Base-by-base conservation (phyloP, 495 filamentous ascomycete species). In the Parachaetomium inaequale region DNA sequence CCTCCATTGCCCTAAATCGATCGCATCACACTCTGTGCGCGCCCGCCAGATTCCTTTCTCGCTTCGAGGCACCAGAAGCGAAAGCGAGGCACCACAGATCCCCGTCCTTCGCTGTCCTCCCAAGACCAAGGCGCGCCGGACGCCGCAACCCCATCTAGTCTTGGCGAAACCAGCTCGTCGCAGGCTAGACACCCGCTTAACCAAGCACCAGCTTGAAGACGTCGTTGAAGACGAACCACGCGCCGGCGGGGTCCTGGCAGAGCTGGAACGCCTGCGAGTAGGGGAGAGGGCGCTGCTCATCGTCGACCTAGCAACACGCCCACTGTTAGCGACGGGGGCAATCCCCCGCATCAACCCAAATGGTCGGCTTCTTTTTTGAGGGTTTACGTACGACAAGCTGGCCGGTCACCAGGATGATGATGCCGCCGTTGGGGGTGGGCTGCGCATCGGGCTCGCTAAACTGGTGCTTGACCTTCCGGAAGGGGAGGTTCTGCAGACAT, bases 181-280 rank as follows among this genome's bases (percentile, higher is more conserved):
- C 45, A 34, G 3, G 32, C 21, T 23, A n/a, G 2, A 7, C 3
- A 25, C 7, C 34, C 45, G 60, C 52, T 70, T 80, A 61, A 73
- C 73, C 77, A 89, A 92, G 64, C 93, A 42, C 81, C 60, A 98
- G 81, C 66, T 87, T 87, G 85, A 96, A 97, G 76, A 96, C 77
- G 72, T 98, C 92, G 81, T 96, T 96, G 78, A 86, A 86, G 69
- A 97, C 87, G 72, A 84, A 96, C 80, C 86, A 96, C 75, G 80
- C 85, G 46, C 85, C 88, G 28, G 66, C 12, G n/a, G 75, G 77
- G 29, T 93, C 88, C 38, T 86, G 87, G 62, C 82, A 72, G 49
- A 97, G 85, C 67, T 92, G 88, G 82, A 96, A 98, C 31, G 78
- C 74, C 79, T 98, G 92, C 34, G 86, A 85, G 77, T 89, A 98